Conservation (phyloP, 331 rosid species). For the Malus hybrid region DNA sequence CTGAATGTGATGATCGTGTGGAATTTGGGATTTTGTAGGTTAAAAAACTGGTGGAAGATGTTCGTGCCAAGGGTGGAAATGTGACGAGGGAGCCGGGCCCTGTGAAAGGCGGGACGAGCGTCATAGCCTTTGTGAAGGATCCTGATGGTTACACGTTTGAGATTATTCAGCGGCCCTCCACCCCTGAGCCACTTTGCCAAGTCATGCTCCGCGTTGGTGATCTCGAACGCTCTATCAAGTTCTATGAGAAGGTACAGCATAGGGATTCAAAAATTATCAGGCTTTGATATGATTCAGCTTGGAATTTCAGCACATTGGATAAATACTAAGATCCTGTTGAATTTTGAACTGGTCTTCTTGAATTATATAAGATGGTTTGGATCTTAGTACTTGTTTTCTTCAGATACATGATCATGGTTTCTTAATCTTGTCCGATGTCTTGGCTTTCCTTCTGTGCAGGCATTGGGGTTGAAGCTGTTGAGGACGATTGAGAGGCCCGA, state of each 20-base stretch:
- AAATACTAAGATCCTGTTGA: not conserved
- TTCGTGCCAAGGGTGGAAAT: constrained; percentile 67
- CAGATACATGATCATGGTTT: not conserved
- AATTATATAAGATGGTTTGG: not conserved
- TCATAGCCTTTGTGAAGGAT: constrained; percentile 84
- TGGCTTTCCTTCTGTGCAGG: constrained; percentile 39
- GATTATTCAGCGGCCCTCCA: constrained; percentile 65
- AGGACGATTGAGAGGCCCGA: constrained; percentile 78
- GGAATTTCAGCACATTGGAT: not conserved
- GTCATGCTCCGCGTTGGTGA: constrained; percentile 97
- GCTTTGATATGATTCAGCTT: not conserved
- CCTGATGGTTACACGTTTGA: constrained; percentile 91
- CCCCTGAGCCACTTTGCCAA: constrained; percentile 87
- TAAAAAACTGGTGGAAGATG: constrained; percentile 62
- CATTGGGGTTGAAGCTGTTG: constrained; percentile 69
- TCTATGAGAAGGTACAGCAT: constrained; percentile 66
- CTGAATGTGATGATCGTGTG: not conserved
- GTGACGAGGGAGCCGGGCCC: constrained; percentile 93
- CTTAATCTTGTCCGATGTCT: not conserved
- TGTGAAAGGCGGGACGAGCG: constrained; percentile 63
- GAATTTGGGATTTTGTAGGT: constrained; percentile 34
- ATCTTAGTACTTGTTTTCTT: not conserved
- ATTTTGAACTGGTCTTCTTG: not conserved
- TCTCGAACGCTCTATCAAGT: constrained; percentile 81
- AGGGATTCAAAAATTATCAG: not conserved